Percentiles rank a stretch among this genome's conserved stretches.
phyloP scores from a whole-genome alignment of 78 protist genomes.

The Tieghemostelium lacteum region DNA sequence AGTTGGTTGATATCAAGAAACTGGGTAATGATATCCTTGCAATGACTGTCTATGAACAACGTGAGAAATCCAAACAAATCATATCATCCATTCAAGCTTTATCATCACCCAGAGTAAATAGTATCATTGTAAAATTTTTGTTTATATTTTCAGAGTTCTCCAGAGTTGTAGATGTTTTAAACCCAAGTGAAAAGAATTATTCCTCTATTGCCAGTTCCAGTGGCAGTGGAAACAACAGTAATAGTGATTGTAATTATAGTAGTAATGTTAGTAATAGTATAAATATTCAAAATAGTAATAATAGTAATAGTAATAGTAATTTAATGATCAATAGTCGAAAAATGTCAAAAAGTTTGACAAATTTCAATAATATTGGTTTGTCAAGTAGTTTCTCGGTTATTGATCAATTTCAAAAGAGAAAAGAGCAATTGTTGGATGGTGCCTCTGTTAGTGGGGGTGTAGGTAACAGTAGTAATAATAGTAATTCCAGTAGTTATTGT shows the following conservation, averaged over 20 bases:
- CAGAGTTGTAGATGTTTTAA: slow-evolving; percentile 71
- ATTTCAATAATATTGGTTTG: slow-evolving; percentile 15
- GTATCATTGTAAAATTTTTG: slow-evolving; percentile 28
- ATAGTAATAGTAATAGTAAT: neutral
- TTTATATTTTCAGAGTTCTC: slow-evolving; percentile 73
- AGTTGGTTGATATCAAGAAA: slow-evolving; percentile 1
- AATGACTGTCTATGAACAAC: slow-evolving; percentile 38
- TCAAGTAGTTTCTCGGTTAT: too few relatives aligned
- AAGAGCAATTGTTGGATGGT: too few relatives aligned
- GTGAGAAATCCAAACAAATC: slow-evolving; percentile 33
- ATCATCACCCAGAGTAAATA: too few relatives aligned
- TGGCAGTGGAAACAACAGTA: neutral
- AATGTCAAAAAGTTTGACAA: slow-evolving; percentile 41
- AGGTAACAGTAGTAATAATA: too few relatives aligned
- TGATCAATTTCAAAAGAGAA: too few relatives aligned
- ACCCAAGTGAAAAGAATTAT: slow-evolving; percentile 30
- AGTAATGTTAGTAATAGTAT: neutral
- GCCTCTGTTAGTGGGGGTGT: too few relatives aligned
- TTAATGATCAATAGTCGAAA: neutral
- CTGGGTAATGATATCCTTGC: neutral
- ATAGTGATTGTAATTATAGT: neutral
- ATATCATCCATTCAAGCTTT: slow-evolving; percentile 52
- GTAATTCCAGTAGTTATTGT: slow-evolving; percentile 13
- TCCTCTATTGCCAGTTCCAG: neutral
- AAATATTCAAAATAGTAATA: neutral